phyloP scores from a whole-genome alignment of 164 flowering plant genomes.

The Umbilicus rupestris region DNA sequence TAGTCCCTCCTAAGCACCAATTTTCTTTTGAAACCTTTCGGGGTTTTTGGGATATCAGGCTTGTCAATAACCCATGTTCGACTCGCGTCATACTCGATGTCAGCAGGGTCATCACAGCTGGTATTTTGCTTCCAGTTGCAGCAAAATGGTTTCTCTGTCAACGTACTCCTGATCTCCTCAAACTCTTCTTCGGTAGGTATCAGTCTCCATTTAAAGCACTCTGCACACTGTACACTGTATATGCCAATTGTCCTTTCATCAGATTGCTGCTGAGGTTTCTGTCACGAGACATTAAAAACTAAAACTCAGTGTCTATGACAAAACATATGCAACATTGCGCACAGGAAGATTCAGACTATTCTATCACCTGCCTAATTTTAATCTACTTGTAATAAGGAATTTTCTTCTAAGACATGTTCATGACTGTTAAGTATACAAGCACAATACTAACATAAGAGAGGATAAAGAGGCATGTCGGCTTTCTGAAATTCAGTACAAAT shows the following conservation, averaged over 20 bases:
- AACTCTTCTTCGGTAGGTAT: slow-evolving; percentile 55
- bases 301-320: background rate
- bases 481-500: background rate
- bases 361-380: background rate
- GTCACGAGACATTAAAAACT: slow-evolving; percentile 10
- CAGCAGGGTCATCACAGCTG: slow-evolving; percentile 66
- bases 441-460: background rate
- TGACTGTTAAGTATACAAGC: background rate
- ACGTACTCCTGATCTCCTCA: slow-evolving; percentile 52
- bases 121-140: slow-evolving; percentile 35
- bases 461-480: background rate
- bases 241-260: slow-evolving; percentile 16
- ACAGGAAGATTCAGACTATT: background rate
- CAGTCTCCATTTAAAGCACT: slow-evolving; percentile 75
- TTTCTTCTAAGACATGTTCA: background rate
- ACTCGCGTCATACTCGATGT: slow-evolving; percentile 50
- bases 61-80: slow-evolving; percentile 71
- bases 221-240: slow-evolving; percentile 59
- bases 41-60: slow-evolving; percentile 69
- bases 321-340: background rate
- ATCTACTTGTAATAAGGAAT: background rate
- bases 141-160: slow-evolving; percentile 43
- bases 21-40: slow-evolving; percentile 55
- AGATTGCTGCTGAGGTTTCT: slow-evolving; percentile 11
- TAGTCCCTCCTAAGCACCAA: slow-evolving; percentile 46